These are phyloP conservation scores for Penicillium sp. DNA, from an alignment of 2,329 filamentous ascomycete species.

Conservation along the genomic window DNA sequence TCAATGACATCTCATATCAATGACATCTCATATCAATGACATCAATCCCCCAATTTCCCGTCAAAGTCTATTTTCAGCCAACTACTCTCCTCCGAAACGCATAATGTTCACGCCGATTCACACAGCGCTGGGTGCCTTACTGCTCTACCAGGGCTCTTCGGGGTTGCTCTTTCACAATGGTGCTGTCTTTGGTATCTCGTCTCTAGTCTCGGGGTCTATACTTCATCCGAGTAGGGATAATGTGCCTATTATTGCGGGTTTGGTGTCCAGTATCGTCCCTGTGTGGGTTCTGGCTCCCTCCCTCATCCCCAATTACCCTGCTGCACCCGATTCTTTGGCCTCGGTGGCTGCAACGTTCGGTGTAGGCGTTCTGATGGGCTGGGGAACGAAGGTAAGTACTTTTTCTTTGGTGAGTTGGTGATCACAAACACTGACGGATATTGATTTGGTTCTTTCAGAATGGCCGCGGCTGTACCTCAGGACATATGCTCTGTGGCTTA, in stretches of 20 bases:
- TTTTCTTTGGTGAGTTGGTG: background rate
- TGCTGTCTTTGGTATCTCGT: conserved; percentile 52
- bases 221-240: conserved; percentile 43
- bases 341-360: conserved; percentile 41
- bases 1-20: conserved; percentile 3
- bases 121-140: conserved; percentile 51
- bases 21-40: background rate
- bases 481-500: conserved; percentile 57
- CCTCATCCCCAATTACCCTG: conserved; percentile 46
- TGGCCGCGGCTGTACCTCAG: conserved; percentile 54
- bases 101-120: conserved; percentile 55
- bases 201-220: conserved; percentile 45
- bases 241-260: conserved; percentile 47
- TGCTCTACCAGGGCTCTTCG: conserved; percentile 53
- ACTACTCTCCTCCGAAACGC: background rate
- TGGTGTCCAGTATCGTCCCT: conserved; percentile 46
- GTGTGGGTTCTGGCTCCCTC: conserved; percentile 46
- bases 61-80: conserved; percentile 1
- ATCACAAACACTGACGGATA: background rate
- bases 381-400: conserved; percentile 52
- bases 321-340: conserved; percentile 33
- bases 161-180: conserved; percentile 53
- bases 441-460: conserved; percentile 31
- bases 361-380: conserved; percentile 49
- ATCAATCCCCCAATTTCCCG: conserved; percentile 1